phyloP scores from a whole-genome alignment of 2,329 filamentous ascomycete genomes.

The Penicillium sp. region DNA sequence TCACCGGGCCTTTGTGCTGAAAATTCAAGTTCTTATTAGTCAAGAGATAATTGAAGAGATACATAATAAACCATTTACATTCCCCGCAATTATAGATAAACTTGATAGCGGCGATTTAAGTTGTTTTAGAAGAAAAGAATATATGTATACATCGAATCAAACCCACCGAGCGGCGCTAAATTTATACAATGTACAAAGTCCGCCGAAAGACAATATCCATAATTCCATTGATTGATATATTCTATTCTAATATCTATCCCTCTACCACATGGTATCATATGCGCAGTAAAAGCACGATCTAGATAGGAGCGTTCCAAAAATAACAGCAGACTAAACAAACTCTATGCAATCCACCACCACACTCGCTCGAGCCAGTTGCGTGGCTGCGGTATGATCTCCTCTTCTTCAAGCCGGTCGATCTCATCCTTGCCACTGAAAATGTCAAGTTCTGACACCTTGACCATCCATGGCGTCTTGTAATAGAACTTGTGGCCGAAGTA shows the following conservation, averaged over 20 bases:
- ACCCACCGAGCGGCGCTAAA: not conserved
- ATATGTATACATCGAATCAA: too few species aligned
- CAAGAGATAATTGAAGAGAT: not conserved
- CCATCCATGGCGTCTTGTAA: constrained; percentile 34
- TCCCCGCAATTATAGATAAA: not conserved
- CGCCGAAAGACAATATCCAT: not conserved
- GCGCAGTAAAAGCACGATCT: not conserved
- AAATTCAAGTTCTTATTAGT: not conserved
- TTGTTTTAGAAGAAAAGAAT: too few species aligned
- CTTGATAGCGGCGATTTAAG: not conserved
- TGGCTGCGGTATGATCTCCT: constrained; percentile 42
- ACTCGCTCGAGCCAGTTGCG: constrained; percentile 45
- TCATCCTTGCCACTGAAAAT: constrained; percentile 48
- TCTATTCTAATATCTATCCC: not conserved
- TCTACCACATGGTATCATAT: not conserved
- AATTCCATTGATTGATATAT: too few species aligned
- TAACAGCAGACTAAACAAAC: not conserved
- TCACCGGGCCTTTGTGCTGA: not conserved
- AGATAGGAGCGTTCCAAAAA: not conserved
- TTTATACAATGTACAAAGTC: not conserved
- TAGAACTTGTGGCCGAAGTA: constrained; percentile 40
- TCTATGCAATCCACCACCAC: constrained; percentile 50
- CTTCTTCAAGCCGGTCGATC: constrained; percentile 46
- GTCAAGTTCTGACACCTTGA: constrained; percentile 43
- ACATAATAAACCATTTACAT: not conserved